Base-by-base conservation (phyloP, 768 basidiomycete species). In the Agrocybe chaxingu region DNA sequence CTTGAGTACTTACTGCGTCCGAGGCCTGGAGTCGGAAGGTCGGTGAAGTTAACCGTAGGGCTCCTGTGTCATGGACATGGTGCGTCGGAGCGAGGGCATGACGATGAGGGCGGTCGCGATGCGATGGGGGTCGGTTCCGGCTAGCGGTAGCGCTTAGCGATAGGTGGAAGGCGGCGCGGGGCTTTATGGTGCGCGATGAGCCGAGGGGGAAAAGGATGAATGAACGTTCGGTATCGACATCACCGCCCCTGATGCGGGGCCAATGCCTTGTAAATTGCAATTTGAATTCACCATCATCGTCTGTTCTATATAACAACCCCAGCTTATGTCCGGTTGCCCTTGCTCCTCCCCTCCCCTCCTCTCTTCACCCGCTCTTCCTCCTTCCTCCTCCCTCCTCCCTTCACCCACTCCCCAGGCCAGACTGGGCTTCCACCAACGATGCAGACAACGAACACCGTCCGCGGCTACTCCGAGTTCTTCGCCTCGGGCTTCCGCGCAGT, bases 391-490 rank as follows among this genome's bases (percentile, higher is more conserved):
- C 12, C 31, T 32, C 46, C 38, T 24, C 52, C 51, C 34, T 43
- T 13, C 47, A 48, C 12, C 30, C 46, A 11, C 13, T 44, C 46
- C 19, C 33, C n/a, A 3, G 38, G 24, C 24, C 2, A 24, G 24
- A 24, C 24, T 24, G 24, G 24, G 5, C 1, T 24, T 24, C 24
- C 2, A 24, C 24, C 32, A 31, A 44, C 37, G 30, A 57, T 53
- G 51, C 48, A 51, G 47, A 41, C 58, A 16, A 32, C 49, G 13
- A 57, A 45, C 48, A 51, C 43, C 48, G 47, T 62, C 38, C 57
- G 60, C 36, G 64, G 63, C 19, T 77, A 77, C 60, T 77, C 76
- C 12, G 74, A 76, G 34, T 75, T 78, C 65, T 77, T 78, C 59
- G 65, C 70, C 24, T 75, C 74, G 38, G 77, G 77, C 7, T 70